Percentiles rank a stretch among this genome's conserved stretches.
phyloP scores from a whole-genome alignment of 2,329 filamentous ascomycete genomes.

The Capronia americana region DNA sequence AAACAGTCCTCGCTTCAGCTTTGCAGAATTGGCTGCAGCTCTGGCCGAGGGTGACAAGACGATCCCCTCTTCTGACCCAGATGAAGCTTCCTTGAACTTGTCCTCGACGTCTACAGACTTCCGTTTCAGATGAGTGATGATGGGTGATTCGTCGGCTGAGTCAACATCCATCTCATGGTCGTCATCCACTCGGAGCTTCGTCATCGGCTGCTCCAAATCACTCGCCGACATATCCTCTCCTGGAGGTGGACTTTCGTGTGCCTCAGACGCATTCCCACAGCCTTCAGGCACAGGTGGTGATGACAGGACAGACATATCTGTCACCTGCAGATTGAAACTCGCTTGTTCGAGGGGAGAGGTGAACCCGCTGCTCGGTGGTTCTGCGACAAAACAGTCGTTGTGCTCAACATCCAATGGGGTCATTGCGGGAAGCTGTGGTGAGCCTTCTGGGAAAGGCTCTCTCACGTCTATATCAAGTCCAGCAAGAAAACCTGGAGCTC shows the following conservation, averaged over 20 bases:
- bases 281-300: not conserved
- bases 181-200: constrained; percentile 27
- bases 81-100: not conserved
- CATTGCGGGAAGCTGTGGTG: constrained; percentile 36
- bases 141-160: constrained; percentile 33
- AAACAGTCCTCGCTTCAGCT: constrained; percentile 36
- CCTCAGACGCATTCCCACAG: not conserved
- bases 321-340: not conserved
- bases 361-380: constrained; percentile 40
- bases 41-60: constrained; percentile 35
- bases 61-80: constrained; percentile 22
- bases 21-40: constrained; percentile 40
- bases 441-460: constrained; percentile 39
- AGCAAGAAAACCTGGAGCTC: constrained; percentile 33
- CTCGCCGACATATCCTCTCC: constrained; percentile 15
- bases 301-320: constrained; percentile 5
- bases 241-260: not conserved
- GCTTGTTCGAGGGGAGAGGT: constrained; percentile 30
- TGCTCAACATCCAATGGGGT: constrained; percentile 16
- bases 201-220: constrained; percentile 36
- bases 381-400: constrained; percentile 16
- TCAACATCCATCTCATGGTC: constrained; percentile 29
- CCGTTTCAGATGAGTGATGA: constrained; percentile 28
- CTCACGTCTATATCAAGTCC: constrained; percentile 38
- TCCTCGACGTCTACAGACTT: constrained; percentile 22